These are phyloP conservation scores for Calvatia gigantea DNA, from an alignment of 768 basidiomycete species.

Conservation along the genomic window DNA sequence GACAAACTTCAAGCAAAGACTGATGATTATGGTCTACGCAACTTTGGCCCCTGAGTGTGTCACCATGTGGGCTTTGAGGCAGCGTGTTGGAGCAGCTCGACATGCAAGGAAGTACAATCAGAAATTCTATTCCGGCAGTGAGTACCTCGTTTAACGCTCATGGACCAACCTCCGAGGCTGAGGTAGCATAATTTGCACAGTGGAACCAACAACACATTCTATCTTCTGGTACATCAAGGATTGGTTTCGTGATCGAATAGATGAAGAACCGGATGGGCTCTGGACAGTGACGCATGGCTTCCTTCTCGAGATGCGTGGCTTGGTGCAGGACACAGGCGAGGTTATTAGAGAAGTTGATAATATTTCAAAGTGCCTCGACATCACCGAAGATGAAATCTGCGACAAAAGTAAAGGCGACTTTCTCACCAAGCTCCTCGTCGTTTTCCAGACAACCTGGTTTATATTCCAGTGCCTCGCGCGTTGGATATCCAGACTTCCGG, in stretches of 20 bases:
- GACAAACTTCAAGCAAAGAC: neutral
- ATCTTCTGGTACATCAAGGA: neutral
- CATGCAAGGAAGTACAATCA: neutral
- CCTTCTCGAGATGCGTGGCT: constrained; percentile 11
- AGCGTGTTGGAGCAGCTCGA: neutral
- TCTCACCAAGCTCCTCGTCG: constrained; percentile 20
- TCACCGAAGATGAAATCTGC: constrained; percentile 16
- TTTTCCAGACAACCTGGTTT: constrained; percentile 22
- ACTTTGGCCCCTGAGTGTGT: neutral
- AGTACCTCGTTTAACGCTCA: neutral
- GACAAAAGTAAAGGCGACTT: constrained; percentile 24
- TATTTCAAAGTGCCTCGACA: neutral
- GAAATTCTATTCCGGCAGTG: neutral
- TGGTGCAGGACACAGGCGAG: neutral
- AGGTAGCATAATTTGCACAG: neutral
- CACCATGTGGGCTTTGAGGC: neutral
- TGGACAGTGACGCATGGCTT: constrained; percentile 15
- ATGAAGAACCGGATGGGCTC: neutral
- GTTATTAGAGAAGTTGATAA: neutral
- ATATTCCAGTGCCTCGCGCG: constrained; percentile 9
- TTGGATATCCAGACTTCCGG: neutral
- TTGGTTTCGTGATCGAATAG: neutral
- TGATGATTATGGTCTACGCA: neutral
- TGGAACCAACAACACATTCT: neutral
- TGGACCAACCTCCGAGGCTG: neutral